phyloP scores from a whole-genome alignment of 1,284 basidiomycete genomes.

The Malassezia sp. region DNA sequence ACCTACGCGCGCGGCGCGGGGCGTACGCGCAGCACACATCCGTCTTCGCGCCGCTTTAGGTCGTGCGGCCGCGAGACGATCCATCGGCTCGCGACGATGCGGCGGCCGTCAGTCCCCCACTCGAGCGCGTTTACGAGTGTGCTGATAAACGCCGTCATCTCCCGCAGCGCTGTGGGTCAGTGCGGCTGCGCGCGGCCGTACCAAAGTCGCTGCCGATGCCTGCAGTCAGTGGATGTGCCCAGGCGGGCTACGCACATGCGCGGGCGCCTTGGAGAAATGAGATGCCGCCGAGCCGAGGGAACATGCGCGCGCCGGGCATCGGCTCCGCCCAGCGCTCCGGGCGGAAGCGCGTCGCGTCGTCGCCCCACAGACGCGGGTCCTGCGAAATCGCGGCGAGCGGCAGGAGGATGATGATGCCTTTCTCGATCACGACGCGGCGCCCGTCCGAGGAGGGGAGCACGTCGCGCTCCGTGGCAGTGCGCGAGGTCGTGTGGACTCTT shows the following conservation, averaged over 20 bases:
- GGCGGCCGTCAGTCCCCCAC: conserved; percentile 18
- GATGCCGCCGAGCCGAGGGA: conserved; percentile 22
- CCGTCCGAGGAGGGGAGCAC: conserved; percentile 30
- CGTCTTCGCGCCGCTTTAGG: background rate
- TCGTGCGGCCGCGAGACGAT: conserved; percentile 12
- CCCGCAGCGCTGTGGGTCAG: conserved; percentile 15
- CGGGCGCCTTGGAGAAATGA: conserved; percentile 36
- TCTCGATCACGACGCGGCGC: conserved; percentile 23
- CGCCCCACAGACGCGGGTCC: conserved; percentile 24
- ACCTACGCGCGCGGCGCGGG: background rate
- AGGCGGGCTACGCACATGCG: no score
- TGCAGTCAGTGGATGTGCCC: no score
- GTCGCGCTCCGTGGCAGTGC: conserved; percentile 19
- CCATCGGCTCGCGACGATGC: conserved; percentile 11
- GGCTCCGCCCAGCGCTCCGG: conserved; percentile 35
- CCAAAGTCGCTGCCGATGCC: conserved; percentile 37
- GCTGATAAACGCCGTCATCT: conserved; percentile 36
- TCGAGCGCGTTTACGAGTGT: conserved; percentile 24
- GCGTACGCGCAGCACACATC: conserved; percentile 6
- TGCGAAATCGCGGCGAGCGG: conserved; percentile 24
- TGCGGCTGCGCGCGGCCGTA: background rate
- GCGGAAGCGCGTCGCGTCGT: conserved; percentile 23
- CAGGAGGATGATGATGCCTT: conserved; percentile 22
- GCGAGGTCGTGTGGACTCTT: conserved; percentile 29
- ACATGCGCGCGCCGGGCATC: conserved; percentile 17